These are phyloP conservation scores for Cyclocybe aegerita DNA, from an alignment of 768 basidiomycete species.

Conservation along the genomic window DNA sequence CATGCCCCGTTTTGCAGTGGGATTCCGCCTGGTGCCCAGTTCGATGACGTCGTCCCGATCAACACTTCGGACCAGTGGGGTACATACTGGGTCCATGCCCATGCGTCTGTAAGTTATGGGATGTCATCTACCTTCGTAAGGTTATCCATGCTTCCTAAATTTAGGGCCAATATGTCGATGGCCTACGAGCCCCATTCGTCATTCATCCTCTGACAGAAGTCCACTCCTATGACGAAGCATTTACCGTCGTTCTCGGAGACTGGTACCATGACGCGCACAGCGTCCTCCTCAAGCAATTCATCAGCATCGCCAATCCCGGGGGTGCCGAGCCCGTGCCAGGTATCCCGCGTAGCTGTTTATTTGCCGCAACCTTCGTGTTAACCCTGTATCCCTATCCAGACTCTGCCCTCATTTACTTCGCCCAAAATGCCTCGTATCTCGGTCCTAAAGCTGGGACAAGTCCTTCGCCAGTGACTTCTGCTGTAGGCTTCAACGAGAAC, in stretches of 20 bases:
- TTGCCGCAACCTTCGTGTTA: background rate
- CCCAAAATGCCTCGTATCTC: constrained; percentile 71
- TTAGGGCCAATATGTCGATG: constrained; percentile 90
- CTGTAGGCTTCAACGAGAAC: constrained; percentile 85
- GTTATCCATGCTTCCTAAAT: background rate
- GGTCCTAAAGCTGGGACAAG: constrained; percentile 53
- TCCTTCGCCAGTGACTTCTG: constrained; percentile 47
- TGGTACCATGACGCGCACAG: constrained; percentile 88
- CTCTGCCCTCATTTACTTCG: constrained; percentile 80
- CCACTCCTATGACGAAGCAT: constrained; percentile 86
- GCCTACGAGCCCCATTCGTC: constrained; percentile 83
- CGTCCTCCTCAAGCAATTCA: constrained; percentile 61
- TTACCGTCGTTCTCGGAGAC: constrained; percentile 81
- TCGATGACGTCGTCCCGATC: constrained; percentile 75
- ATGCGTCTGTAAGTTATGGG: constrained; percentile 44
- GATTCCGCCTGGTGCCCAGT: constrained; percentile 69
- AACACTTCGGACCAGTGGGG: constrained; percentile 71
- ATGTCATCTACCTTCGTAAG: background rate
- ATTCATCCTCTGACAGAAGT: constrained; percentile 68
- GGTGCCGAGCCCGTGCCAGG: constrained; percentile 91
- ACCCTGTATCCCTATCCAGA: constrained; percentile 38
- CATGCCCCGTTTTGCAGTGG: constrained; percentile 44
- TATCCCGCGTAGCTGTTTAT: constrained; percentile 23
- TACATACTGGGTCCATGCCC: constrained; percentile 81
- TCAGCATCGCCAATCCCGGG: constrained; percentile 72